Evolutionary conservation across 139 green algal species (phyloP), one percentile per base, ranked within the genome.

Genomic region (Pleodorina starrii): DNA sequence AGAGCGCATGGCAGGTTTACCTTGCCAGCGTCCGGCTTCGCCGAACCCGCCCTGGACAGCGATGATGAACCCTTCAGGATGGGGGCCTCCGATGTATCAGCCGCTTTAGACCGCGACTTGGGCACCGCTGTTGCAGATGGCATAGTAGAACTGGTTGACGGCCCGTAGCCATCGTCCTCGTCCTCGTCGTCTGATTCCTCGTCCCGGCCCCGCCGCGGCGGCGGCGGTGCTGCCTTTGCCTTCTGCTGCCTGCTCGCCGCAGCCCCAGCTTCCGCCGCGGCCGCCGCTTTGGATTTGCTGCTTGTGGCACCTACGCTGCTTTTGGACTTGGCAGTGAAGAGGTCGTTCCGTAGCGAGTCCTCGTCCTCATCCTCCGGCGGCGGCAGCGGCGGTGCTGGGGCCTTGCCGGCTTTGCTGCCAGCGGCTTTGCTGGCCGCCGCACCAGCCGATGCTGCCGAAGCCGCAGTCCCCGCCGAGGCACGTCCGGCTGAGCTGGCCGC

Each of bases 161-260:
- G 72, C 25, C 73, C 76, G 79, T 82, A 92, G 3, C 88, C 77
- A 48, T 92, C 88, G 27, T 85, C 87, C 9, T 93, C 76, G 25
- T 90, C 76, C 21, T 82, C 50, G 4, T 77, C 80, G 19, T 87
- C n/a, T n/a, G n/a, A n/a, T n/a, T n/a, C 79, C 66, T 86, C 59
- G 38, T 85, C 78, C 54, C 73, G 51, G 25, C 54, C 78, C 25
- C 74, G 46, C 16, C 5, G 0, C 1, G 44, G 82, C 32, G 82
- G 29, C 1, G 63, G 63, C 32, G 27, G 16, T 0, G 82, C 14
- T 27, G 43, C 32, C 29, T 63, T 88, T 12, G 69, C 19, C 68
- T 76, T 76, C 19, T 48, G 68, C 5, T 76, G 35, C 35, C 38
- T 68, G 75, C 38, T 36, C 42, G 73, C 86, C 19, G 44, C 44